A percentile compares a stretch with the other conserved stretches of the same genome.
Evolutionary conservation across 306 rosid genomes (phyloP).

Genomic region (Abrus pulchellus): DNA sequence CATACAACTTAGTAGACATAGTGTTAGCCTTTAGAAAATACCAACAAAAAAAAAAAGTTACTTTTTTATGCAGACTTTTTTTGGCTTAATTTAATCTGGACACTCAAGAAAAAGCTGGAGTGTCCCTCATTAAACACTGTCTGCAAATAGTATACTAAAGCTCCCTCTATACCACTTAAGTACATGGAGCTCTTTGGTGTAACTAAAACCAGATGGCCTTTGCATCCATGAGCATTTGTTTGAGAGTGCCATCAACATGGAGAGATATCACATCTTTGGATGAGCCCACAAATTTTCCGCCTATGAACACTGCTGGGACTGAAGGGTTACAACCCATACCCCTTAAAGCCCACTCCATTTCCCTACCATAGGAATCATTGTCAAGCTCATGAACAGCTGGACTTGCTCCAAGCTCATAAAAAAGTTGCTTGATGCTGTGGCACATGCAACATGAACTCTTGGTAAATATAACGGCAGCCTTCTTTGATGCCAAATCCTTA

Average conservation of each 20-base stretch:
- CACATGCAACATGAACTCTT: slow-evolving; percentile 97
- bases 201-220: slow-evolving; percentile 93
- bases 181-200: slow-evolving; percentile 39
- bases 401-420: slow-evolving; percentile 95
- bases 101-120: slow-evolving; percentile 54
- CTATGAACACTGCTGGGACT: slow-evolving; percentile 95
- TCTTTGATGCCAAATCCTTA: slow-evolving; percentile 87
- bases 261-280: slow-evolving; percentile 92
- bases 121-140: slow-evolving; percentile 43
- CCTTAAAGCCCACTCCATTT: slow-evolving; percentile 85
- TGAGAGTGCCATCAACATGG: slow-evolving; percentile 93
- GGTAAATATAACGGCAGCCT: slow-evolving; percentile 94
- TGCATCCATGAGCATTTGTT: slow-evolving; percentile 92
- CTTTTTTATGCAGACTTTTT: slow-evolving; percentile 35
- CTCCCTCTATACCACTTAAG: slow-evolving; percentile 44
- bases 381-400: slow-evolving; percentile 95
- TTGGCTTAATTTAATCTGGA: slow-evolving; percentile 47
- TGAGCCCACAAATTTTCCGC: slow-evolving; percentile 88
- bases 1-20: neutral
- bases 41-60: neutral
- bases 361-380: slow-evolving; percentile 75
- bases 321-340: slow-evolving; percentile 88
- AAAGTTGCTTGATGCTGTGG: slow-evolving; percentile 88
- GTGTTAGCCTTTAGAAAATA: slow-evolving; percentile 27
- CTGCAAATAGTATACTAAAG: slow-evolving; percentile 38